Evolutionary conservation across 2,329 filamentous ascomycete genomes (phyloP), one percentile per base, ranked within the genome.

Genomic region (Trichophyton benhamiae): DNA sequence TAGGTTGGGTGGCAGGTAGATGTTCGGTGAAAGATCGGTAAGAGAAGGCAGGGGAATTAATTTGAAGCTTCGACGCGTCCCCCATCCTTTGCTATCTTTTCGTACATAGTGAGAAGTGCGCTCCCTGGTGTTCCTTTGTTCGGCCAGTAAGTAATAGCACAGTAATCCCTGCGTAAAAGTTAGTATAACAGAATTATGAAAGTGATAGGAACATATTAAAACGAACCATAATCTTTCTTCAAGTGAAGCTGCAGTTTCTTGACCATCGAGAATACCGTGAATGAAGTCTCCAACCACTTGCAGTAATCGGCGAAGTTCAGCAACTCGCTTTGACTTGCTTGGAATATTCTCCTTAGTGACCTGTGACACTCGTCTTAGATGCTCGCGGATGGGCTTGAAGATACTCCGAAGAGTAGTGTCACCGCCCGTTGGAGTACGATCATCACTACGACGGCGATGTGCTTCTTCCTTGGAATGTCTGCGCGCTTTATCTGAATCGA

Each of bases 271-370:
- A 17, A 74, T 74, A 61, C 67, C 68, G 44, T 68, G 70, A 61
- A 80, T 79, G 62, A 78, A 79, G 38, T 75, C 73, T 36, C 78
- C 78, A 64, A 80, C 76, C 55, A 73, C 72, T 57, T 72, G 71
- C 52, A 80, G 72, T 25, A 78, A 71, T 38, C 67, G 70, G 42
- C 77, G 71, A 53, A 80, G 68, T 60, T 77, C 72, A 41, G 69
- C 70, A 9, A 77, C 78, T 46, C 78, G 73, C 61, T 76, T 70
- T 15, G 68, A 63, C 63, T 77, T 77, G 62, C 73, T 74, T 7
- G 76, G 75, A 49, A 77, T 73, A 42, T 73, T 75, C 60, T 76
- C 74, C 62, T 77, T 78, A 1, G 76, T 79, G 48, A 77, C 75
- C 36, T 69, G 70, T 25, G 76, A 73, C n/a, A 78, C 75, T 60